Evolutionary conservation across 1,139 yeast species (phyloP).

Genomic region (Yamadazyma mexicana): DNA sequence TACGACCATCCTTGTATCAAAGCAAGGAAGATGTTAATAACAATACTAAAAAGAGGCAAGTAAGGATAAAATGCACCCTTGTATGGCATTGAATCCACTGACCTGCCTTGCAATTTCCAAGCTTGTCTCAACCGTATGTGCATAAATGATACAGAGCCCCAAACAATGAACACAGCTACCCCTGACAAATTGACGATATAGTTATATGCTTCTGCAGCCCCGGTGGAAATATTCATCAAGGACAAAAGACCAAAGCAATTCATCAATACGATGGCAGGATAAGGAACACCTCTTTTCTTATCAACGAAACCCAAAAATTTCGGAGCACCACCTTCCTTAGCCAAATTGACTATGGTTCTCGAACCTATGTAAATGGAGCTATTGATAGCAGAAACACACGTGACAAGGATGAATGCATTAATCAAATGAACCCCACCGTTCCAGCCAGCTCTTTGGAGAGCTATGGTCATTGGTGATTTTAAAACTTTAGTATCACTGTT

Average conservation of each 20-base stretch:
- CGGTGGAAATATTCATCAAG: constrained; percentile 50
- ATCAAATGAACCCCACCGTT: constrained; percentile 48
- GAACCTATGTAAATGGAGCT: constrained; percentile 54
- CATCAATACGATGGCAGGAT: constrained; percentile 47
- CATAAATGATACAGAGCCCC: constrained; percentile 53
- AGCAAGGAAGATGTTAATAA: constrained; percentile 53
- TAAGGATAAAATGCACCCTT: constrained; percentile 54
- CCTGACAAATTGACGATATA: constrained; percentile 58
- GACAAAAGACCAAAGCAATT: constrained; percentile 53
- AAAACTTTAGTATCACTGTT: constrained; percentile 26
- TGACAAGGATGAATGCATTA: constrained; percentile 51
- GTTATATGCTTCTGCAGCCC: constrained; percentile 52
- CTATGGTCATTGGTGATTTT: constrained; percentile 46
- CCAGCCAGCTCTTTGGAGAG: constrained; percentile 50
- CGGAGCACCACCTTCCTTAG: constrained; percentile 53
- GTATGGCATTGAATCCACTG: constrained; percentile 52
- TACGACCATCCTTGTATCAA: constrained; percentile 71
- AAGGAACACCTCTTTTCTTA: constrained; percentile 47
- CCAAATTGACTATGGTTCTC: constrained; percentile 51
- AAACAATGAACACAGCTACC: constrained; percentile 57
- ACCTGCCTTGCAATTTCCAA: constrained; percentile 44
- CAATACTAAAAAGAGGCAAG: constrained; percentile 51
- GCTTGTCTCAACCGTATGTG: constrained; percentile 54
- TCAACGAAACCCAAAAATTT: constrained; percentile 41
- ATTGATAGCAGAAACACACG: constrained; percentile 56